Evolutionary conservation across 2,329 filamentous ascomycete genomes (phyloP).

Genomic region (Calonectria montana): DNA sequence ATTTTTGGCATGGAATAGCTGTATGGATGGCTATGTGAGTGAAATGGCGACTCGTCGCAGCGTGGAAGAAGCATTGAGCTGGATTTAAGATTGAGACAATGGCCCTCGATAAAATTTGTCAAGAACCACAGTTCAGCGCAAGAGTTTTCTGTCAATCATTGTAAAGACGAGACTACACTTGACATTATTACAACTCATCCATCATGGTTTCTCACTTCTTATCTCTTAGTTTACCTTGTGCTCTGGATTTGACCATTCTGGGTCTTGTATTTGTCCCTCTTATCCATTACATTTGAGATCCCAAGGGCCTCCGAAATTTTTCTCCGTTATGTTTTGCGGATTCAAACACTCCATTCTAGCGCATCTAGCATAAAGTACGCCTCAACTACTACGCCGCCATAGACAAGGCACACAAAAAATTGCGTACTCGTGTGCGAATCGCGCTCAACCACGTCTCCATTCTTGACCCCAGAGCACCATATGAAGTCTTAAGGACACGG

Average conservation of each 20-base stretch:
- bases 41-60: not conserved
- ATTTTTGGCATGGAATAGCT: not conserved
- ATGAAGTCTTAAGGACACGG: constrained; percentile 20
- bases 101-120: not conserved
- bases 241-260: not conserved
- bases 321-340: not conserved
- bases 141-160: not conserved
- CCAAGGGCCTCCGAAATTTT: constrained; percentile 9
- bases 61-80: not conserved
- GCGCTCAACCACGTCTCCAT: constrained; percentile 19
- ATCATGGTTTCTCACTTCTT: not conserved
- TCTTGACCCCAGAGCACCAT: not conserved
- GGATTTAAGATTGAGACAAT: not conserved
- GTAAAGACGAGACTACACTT: not conserved
- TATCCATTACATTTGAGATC: not conserved
- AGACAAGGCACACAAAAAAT: constrained; percentile 4
- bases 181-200: not conserved
- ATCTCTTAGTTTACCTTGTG: not conserved
- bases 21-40: not conserved
- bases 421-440: constrained; percentile 19
- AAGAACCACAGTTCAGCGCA: not conserved
- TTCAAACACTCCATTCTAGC: not conserved
- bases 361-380: constrained; percentile 1
- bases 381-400: constrained; percentile 2
- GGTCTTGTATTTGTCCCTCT: not conserved